Conservation (phyloP, 305 asterid genomes). For the Withania somnifera region DNA sequence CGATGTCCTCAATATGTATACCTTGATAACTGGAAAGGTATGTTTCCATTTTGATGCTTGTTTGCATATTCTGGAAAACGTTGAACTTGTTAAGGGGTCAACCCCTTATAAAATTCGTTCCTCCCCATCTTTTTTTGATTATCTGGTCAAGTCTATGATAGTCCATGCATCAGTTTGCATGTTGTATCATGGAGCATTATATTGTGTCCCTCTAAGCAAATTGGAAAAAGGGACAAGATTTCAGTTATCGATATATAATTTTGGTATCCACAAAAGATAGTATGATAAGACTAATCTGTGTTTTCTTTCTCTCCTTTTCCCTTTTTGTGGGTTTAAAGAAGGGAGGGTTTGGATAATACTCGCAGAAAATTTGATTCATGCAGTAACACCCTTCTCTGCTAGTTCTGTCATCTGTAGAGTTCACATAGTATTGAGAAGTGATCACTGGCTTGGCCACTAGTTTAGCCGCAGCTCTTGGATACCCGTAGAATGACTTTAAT, state of each 20-base stretch:
- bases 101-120: neutral
- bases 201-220: neutral
- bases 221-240: neutral
- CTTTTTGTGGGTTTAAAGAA: neutral
- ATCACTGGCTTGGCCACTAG: neutral
- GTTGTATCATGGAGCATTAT: neutral
- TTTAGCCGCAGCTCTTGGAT: neutral
- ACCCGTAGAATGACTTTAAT: neutral
- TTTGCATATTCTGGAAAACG: neutral
- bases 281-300: neutral
- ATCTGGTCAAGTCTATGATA: neutral
- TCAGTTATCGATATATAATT: neutral
- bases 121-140: neutral
- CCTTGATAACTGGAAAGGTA: conserved; percentile 92
- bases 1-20: conserved; percentile 87
- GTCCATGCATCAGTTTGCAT: neutral
- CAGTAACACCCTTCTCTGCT: neutral
- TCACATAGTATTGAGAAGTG: neutral
- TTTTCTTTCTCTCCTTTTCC: neutral
- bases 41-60: neutral
- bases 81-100: neutral
- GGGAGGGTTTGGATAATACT: too few relatives aligned
- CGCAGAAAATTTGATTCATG: neutral
- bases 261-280: neutral
- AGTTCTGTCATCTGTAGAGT: neutral